Percentiles rank a stretch among this genome's conserved stretches.
These are phyloP conservation scores for Phytophthora pistaciae DNA, from an alignment of 352 stramenopile species.

Conservation along the genomic window DNA sequence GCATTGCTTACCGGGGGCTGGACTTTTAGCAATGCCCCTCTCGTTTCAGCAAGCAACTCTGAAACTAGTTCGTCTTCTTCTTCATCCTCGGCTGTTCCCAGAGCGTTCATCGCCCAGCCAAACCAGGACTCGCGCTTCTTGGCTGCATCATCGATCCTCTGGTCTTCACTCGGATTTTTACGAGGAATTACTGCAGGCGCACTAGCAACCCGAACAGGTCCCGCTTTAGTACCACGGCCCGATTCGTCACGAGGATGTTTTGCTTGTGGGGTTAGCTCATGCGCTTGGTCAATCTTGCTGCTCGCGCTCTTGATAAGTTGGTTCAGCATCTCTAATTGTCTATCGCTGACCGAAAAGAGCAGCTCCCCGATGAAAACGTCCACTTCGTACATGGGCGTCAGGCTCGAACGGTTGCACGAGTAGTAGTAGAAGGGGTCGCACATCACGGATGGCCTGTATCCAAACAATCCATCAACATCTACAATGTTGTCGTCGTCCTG, in stretches of 20 bases:
- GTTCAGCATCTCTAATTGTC: conserved; percentile 85
- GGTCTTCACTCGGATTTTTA: neutral
- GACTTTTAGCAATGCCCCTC: conserved; percentile 50
- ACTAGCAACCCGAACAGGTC: neutral
- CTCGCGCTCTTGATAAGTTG: conserved; percentile 63
- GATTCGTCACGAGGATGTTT: neutral
- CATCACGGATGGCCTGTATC: conserved; percentile 51
- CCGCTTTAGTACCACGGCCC: neutral
- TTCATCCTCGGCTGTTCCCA: conserved; percentile 58
- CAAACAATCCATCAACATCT: conserved; percentile 48
- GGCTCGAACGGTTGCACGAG: conserved; percentile 51
- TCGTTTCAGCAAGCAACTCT: conserved; percentile 77
- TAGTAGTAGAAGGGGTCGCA: conserved; percentile 81
- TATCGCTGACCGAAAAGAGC: conserved; percentile 82
- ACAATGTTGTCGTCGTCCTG: conserved; percentile 33
- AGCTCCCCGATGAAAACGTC: conserved; percentile 80
- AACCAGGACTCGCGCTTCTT: conserved; percentile 62
- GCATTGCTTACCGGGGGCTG: conserved; percentile 23
- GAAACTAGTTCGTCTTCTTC: conserved; percentile 75
- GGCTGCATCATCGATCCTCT: conserved; percentile 5
- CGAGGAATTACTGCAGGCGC: neutral
- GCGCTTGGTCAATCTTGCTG: conserved; percentile 32
- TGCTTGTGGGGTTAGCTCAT: conserved; percentile 6
- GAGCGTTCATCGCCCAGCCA: conserved; percentile 73
- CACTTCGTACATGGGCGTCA: conserved; percentile 67